Evolutionary conservation across 129 eudicot genomes (phyloP).

Genomic region (Pseudognaphalium luteoalbum): DNA sequence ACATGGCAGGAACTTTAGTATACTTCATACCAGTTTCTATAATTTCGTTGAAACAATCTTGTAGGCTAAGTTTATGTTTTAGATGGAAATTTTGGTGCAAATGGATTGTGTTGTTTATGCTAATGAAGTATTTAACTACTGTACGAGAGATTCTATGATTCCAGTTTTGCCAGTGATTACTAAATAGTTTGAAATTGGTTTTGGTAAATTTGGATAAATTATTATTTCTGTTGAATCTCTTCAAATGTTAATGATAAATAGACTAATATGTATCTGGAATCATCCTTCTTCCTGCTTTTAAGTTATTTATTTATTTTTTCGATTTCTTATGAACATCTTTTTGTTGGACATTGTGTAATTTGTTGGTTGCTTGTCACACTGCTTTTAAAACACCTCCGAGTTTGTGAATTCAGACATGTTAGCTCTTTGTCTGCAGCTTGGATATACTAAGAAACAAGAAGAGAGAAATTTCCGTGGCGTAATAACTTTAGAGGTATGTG

Average conservation of each 20-base stretch:
- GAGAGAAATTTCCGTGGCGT: conserved; percentile 96
- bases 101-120: conserved; percentile 6
- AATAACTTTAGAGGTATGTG: conserved; percentile 86
- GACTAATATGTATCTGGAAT: conserved; percentile 8
- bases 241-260: neutral
- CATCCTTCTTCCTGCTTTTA: neutral
- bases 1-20: conserved; percentile 14
- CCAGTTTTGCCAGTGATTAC: neutral
- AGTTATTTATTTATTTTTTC: neutral
- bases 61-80: neutral
- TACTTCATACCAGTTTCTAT: conserved; percentile 2
- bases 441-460: conserved; percentile 97
- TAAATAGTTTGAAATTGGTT: neutral
- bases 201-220: neutral
- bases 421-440: conserved; percentile 65
- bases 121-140: neutral
- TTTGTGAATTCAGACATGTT: conserved; percentile 7
- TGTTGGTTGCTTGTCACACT: conserved; percentile 11
- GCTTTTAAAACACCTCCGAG: neutral
- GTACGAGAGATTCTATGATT: conserved; percentile 15
- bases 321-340: neutral
- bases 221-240: neutral
- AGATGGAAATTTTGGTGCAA: conserved; percentile 3
- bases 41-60: neutral
- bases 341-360: neutral